Percentiles rank a stretch among this genome's conserved stretches.
Evolutionary conservation across 2,329 filamentous ascomycete species (phyloP).

Genomic region (Coniochaeta sp.): DNA sequence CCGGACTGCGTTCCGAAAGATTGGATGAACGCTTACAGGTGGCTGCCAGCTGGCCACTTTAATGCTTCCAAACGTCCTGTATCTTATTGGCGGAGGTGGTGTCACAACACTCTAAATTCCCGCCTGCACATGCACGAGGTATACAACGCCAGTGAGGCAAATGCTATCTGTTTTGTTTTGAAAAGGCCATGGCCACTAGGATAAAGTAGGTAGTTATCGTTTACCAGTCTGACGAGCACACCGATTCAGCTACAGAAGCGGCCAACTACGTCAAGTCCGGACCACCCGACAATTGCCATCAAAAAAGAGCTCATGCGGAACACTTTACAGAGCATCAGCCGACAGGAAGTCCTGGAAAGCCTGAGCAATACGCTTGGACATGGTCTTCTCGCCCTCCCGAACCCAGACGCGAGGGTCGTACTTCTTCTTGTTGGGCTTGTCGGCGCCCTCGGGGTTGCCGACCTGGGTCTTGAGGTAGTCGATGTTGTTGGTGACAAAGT

Average conservation of each 20-base stretch:
- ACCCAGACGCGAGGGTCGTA: conserved; percentile 88
- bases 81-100: neutral
- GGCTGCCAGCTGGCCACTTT: too few relatives aligned
- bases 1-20: neutral
- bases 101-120: too few relatives aligned
- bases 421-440: conserved; percentile 99
- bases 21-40: too few relatives aligned
- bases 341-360: conserved; percentile 92
- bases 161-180: neutral
- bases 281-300: too few relatives aligned
- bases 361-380: conserved; percentile 71
- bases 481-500: conserved; percentile 67
- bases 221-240: too few relatives aligned
- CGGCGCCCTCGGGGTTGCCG: conserved; percentile 84
- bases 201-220: neutral
- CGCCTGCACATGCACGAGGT: too few relatives aligned
- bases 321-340: conserved; percentile 68
- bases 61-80: too few relatives aligned
- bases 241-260: too few relatives aligned
- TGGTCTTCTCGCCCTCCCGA: conserved; percentile 94
- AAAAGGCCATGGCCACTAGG: neutral
- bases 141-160: neutral
- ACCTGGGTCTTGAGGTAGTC: conserved; percentile 73
- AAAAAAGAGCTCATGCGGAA: too few relatives aligned
- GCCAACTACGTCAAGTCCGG: too few relatives aligned